Evolutionary conservation across 768 basidiomycete species (phyloP).

Genomic region (Naganishia vaughanmartiniae): DNA sequence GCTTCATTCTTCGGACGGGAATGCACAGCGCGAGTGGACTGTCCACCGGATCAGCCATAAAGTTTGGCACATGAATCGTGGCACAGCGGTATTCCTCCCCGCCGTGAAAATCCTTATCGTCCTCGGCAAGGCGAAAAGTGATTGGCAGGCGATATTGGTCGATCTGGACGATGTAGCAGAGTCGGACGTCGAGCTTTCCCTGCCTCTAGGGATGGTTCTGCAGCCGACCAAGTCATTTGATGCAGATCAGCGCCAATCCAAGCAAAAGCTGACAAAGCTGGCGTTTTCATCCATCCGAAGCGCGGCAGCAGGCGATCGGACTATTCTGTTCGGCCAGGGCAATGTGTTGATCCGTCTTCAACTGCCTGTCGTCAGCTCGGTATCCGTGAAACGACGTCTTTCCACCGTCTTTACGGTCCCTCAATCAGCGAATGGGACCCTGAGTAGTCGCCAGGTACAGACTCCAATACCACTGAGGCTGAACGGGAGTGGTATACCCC

Average conservation of each 20-base stretch:
- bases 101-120: background rate
- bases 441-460: background rate
- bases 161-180: background rate
- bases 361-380: background rate
- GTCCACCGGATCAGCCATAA: slow-evolving; percentile 3
- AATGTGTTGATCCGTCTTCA: slow-evolving; percentile 4
- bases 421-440: slow-evolving; percentile 8
- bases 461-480: slow-evolving; percentile 8
- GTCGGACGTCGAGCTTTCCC: background rate
- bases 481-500: slow-evolving; percentile 17
- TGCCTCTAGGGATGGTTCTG: background rate
- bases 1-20: background rate
- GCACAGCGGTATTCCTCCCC: slow-evolving; percentile 9
- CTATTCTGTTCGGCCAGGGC: slow-evolving; percentile 11
- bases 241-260: background rate
- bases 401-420: slow-evolving; percentile 10
- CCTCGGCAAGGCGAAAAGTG: slow-evolving; percentile 4
- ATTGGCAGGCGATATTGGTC: slow-evolving; percentile 10
- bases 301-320: background rate
- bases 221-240: slow-evolving; percentile 1
- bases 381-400: background rate
- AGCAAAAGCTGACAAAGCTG: slow-evolving; percentile 1
- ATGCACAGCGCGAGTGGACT: slow-evolving; percentile 1
- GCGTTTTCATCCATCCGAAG: slow-evolving; percentile 5
- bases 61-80: background rate